A percentile compares a stretch with the other conserved stretches of the same genome.
Conservation (phyloP, 805 yeast genomes). For the Lipomyces orientalis region DNA sequence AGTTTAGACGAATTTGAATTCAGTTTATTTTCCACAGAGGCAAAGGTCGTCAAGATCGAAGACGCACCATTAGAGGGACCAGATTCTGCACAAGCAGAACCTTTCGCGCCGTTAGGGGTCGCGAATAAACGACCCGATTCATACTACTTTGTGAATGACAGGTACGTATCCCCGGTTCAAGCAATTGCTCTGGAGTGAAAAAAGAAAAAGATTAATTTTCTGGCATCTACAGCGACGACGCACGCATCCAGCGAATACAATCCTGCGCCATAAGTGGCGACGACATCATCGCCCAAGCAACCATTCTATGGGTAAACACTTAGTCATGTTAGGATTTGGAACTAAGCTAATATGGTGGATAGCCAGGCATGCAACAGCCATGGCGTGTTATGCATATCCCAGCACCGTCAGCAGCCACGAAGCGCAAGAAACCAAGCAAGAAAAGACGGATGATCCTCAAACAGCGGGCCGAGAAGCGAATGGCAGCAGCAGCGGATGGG, state of each 20-base stretch:
- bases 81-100: slow-evolving; percentile 4
- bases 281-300: slow-evolving; percentile 22
- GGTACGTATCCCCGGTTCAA: slow-evolving; percentile 6
- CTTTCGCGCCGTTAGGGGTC: slow-evolving; percentile 21
- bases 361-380: slow-evolving; percentile 28
- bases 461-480: background rate
- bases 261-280: slow-evolving; percentile 27
- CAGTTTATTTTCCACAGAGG: slow-evolving; percentile 26
- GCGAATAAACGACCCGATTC: slow-evolving; percentile 31
- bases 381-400: slow-evolving; percentile 31
- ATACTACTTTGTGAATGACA: slow-evolving; percentile 24
- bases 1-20: slow-evolving; percentile 27
- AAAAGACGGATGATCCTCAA: slow-evolving; percentile 26
- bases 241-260: slow-evolving; percentile 8
- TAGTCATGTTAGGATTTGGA: background rate
- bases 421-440: slow-evolving; percentile 24
- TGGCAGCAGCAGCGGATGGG: background rate
- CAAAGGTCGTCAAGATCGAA: slow-evolving; percentile 18
- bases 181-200: background rate
- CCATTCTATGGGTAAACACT: slow-evolving; percentile 17
- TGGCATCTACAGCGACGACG: slow-evolving; percentile 10
- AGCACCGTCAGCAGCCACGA: background rate
- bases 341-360: background rate
- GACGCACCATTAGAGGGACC: slow-evolving; percentile 8
- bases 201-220: background rate